phyloP scores from a whole-genome alignment of 73 alveolate genomes.

The Paramecium sonneborni region DNA sequence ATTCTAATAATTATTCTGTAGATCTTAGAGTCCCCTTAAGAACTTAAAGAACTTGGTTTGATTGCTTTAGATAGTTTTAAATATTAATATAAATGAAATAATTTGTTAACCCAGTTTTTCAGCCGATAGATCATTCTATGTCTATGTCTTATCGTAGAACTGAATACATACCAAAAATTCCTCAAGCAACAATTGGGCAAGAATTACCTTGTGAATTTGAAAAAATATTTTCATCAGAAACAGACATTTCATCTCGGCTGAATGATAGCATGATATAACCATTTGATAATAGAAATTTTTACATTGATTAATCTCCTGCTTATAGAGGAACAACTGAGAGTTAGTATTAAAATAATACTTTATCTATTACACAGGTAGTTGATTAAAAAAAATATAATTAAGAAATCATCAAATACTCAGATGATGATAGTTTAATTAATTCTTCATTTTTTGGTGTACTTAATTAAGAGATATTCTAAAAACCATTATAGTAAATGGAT shows the following conservation, averaged over 20 bases:
- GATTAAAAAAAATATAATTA: slow-evolving; percentile 36
- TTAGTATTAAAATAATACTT: background rate
- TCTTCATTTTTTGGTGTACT: slow-evolving; percentile 16
- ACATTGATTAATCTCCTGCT: background rate
- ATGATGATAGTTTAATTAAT: slow-evolving; percentile 3
- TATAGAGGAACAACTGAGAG: background rate
- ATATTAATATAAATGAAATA: slow-evolving; percentile 13
- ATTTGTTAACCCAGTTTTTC: slow-evolving; percentile 39
- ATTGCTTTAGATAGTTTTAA: background rate
- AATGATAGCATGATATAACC: slow-evolving; percentile 35
- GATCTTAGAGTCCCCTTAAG: background rate
- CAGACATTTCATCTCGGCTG: slow-evolving; percentile 38
- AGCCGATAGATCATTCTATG: background rate
- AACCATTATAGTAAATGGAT: background rate
- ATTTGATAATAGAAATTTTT: background rate
- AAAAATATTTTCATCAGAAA: slow-evolving; percentile 50
- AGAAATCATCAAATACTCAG: background rate
- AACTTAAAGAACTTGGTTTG: background rate
- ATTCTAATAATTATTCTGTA: background rate
- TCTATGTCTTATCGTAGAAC: background rate
- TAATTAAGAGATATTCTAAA: background rate
- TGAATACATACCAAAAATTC: background rate
- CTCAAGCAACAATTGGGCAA: background rate
- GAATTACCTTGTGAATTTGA: background rate
- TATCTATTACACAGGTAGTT: background rate